These are phyloP conservation scores for Chrysosporium queenslandicum DNA, from an alignment of 2,329 filamentous ascomycete genomes.

Conservation along the genomic window DNA sequence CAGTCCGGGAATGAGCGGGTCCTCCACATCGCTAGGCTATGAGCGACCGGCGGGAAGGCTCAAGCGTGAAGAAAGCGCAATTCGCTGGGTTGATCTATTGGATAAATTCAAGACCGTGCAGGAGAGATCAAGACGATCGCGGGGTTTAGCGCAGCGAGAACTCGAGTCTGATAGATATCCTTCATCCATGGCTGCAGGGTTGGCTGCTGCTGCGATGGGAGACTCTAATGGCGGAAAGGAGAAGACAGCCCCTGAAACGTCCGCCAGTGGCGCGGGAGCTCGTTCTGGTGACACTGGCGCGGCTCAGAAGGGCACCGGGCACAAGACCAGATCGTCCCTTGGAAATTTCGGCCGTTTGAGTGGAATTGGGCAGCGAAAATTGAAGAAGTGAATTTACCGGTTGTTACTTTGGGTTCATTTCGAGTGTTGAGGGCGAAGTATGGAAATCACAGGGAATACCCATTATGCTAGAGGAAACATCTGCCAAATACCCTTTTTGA, in stretches of 20 bases:
- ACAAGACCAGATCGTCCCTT: slow-evolving; percentile 54
- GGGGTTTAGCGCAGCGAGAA: slow-evolving; percentile 42
- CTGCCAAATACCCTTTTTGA: slow-evolving; percentile 1
- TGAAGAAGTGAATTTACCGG: slow-evolving; percentile 27
- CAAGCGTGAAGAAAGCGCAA: slow-evolving; percentile 72
- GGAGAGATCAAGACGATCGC: slow-evolving; percentile 66
- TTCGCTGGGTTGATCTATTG: slow-evolving; percentile 83
- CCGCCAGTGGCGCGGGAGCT: slow-evolving; percentile 22
- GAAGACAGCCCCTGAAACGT: slow-evolving; percentile 28
- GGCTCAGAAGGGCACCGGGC: slow-evolving; percentile 36
- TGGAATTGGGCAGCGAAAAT: slow-evolving; percentile 57
- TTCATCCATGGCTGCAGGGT: slow-evolving; percentile 24
- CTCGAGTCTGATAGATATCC: slow-evolving; percentile 42
- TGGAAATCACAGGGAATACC: too few relatives aligned
- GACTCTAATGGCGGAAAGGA: slow-evolving; percentile 25
- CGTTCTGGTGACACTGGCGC: slow-evolving; percentile 14
- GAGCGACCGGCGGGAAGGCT: slow-evolving; percentile 57
- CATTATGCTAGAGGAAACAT: neutral
- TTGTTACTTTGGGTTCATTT: too few relatives aligned
- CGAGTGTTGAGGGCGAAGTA: too few relatives aligned
- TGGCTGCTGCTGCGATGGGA: slow-evolving; percentile 8
- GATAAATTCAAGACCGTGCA: slow-evolving; percentile 92
- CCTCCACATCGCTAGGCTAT: slow-evolving; percentile 41
- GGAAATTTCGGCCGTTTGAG: slow-evolving; percentile 61
- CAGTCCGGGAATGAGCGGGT: slow-evolving; percentile 4